Base-by-base conservation (phyloP, 345 rosid genomes). In the Populus alba region DNA sequence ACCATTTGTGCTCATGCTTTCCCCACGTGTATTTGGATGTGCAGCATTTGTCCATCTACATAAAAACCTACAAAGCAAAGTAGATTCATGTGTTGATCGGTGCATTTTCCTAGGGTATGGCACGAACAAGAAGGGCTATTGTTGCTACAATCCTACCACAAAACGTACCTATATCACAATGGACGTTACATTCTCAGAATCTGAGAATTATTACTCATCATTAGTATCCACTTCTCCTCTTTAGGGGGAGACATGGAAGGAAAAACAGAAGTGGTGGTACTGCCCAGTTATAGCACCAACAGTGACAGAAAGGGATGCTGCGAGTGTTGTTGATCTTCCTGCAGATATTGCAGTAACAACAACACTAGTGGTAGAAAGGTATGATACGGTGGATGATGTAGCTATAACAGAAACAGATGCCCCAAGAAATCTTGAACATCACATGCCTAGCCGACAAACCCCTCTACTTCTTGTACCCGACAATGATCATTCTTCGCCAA, bases 321-420 rank as follows among this genome's bases (percentile, higher is more conserved):
- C 3, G 2, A 3, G 0, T 1, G 10, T 8, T 8, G 11, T 10
- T 8, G 2, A 2, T 1, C 1, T 8, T 8, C 2, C 0, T 2
- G 11, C 43, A 39, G 2, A 8, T 1, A 39, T 33, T 33, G 5
- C 5, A 33, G 4, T 33, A 33, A 4, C 35, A 33, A 33, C 35
- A 33, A 33, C 35, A 33, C 4, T 8, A 8, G 2, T 7, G 0
- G 41, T 7, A 9, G 41, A 39, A 39, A 39, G 10, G 41, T 2
- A 39, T 7, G 41, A 39, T 39, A 33, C 5, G 0, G 5, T 31
- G 3, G 39, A 37, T 37, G 7, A 37, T 33, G 35, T 4, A 33
- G 4, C 35, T 33, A 33, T 33, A 33, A 33, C 35, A 33, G 35
- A 33, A 33, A 33, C 0, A 2, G 35, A 33, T 33, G 35, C 3